phyloP scores from a whole-genome alignment of 306 rosid genomes.

The Lagenaria siceraria region DNA sequence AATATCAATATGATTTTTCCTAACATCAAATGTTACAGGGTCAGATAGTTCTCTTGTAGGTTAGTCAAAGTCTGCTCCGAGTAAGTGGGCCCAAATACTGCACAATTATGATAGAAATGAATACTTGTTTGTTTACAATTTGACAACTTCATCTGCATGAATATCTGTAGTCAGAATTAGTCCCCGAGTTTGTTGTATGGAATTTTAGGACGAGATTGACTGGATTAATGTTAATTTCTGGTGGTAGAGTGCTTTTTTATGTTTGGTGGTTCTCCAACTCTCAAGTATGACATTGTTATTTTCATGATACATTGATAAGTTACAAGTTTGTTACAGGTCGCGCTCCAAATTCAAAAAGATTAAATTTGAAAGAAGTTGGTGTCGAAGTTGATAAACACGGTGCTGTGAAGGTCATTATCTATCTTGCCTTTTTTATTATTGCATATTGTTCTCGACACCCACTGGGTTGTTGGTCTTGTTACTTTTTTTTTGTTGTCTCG shows the following conservation, averaged over 20 bases:
- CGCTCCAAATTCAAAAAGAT: constrained; percentile 76
- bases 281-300: neutral
- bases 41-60: neutral
- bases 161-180: neutral
- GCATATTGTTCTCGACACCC: neutral
- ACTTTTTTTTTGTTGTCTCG: neutral
- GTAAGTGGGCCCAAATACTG: neutral
- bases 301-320: neutral
- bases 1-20: neutral
- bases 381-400: constrained; percentile 60
- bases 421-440: neutral
- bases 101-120: neutral
- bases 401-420: constrained; percentile 58
- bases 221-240: neutral
- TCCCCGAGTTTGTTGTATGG: neutral
- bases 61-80: neutral
- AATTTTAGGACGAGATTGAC: neutral
- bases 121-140: neutral
- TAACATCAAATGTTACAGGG: neutral
- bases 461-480: neutral
- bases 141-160: neutral
- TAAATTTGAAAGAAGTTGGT: constrained; percentile 72
- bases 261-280: neutral
- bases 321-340: constrained; percentile 43
- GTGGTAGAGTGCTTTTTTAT: neutral